Percentiles rank a stretch among this genome's conserved stretches.
Conservation (phyloP, 192 early-diverging fungal species). For the Coemansia pectinata region DNA sequence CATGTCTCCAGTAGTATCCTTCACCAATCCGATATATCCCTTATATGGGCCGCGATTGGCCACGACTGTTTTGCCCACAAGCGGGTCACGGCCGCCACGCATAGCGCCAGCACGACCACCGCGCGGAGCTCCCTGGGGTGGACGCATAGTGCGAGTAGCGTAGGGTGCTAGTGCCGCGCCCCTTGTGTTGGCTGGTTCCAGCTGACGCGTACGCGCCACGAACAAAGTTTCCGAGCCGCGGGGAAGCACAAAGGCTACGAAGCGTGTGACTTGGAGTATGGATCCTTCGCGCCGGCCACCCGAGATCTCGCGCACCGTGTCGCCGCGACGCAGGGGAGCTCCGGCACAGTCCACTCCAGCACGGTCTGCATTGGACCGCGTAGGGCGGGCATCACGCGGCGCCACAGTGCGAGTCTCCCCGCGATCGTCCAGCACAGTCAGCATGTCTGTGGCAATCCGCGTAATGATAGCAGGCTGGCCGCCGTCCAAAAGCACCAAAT, state of each 20-base stretch:
- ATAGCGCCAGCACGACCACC: constrained; percentile 50
- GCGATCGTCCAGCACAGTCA: constrained; percentile 79
- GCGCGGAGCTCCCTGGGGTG: constrained; percentile 11
- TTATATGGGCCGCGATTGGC: constrained; percentile 90
- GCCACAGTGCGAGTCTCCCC: constrained; percentile 65
- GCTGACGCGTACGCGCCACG: constrained; percentile 65
- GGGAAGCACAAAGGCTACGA: constrained; percentile 77
- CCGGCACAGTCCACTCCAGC: constrained; percentile 62
- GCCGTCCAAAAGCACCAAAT: constrained; percentile 81
- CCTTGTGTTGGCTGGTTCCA: constrained; percentile 56
- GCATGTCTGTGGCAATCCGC: constrained; percentile 72
- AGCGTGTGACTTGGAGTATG: constrained; percentile 81
- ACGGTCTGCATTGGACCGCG: constrained; percentile 55
- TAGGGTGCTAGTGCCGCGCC: constrained; percentile 40
- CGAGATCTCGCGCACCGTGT: constrained; percentile 71
- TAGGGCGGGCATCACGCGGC: constrained; percentile 70
- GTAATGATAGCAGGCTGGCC: constrained; percentile 78
- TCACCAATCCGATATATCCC: constrained; percentile 96
- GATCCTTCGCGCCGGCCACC: constrained; percentile 67
- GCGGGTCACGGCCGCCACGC: constrained; percentile 49
- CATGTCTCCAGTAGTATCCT: constrained; percentile 67
- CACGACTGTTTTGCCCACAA: constrained; percentile 76
- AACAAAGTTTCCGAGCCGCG: constrained; percentile 78
- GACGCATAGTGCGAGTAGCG: constrained; percentile 38
- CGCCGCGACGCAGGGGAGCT: constrained; percentile 60